Base-by-base conservation (phyloP, 2,329 filamentous ascomycete genomes). In the Aspergillus cejpii region DNA sequence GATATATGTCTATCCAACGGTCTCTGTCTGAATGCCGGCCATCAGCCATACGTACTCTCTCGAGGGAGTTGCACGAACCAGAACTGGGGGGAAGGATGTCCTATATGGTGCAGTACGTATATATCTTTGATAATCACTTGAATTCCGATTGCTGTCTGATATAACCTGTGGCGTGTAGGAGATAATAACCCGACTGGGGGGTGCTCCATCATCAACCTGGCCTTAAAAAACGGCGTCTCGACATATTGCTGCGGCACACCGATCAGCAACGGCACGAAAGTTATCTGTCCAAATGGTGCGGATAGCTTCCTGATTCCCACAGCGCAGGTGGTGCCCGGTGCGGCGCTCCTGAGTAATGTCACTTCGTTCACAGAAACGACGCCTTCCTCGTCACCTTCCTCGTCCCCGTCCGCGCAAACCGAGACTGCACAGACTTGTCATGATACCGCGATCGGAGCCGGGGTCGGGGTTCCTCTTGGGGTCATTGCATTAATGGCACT, bases 31-130 rank as follows among this genome's bases (percentile, higher is more conserved):
- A 49, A 53, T 21, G 39, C 49, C 5, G 34, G 21, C 19, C 56
- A 63, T 14, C 51, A 53, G 20, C 59, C 59, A 1, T 63, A 54
- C 24, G 48, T 52, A 6, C 37, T 62, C 3, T 59, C 59, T 3
- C 53, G 60, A 21, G 60, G 57, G 1, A 50, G 40, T 5, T 65
- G 62, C 44, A 64, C 61, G 7, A 55, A 61, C 41, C 33, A 55
- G 17, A 49, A 50, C 10, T 65, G 62, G 62, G 52, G 48, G n/a
- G 36, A 49, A 3, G 51, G 51, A 17, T 58, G 57, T 29, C 55
- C 57, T 2, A 39, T 49, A 21, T 43, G 47, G 7, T 62, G 61
- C 37, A 48, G 56, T 56, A 39, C 41, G 52, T 51, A 23, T 14
- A 27, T 31, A 23, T 5, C n/a, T n/a, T n/a, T n/a, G n/a, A n/a